Evolutionary conservation across 805 yeast species (phyloP).

Genomic region (Wickerhamiella dianesei): DNA sequence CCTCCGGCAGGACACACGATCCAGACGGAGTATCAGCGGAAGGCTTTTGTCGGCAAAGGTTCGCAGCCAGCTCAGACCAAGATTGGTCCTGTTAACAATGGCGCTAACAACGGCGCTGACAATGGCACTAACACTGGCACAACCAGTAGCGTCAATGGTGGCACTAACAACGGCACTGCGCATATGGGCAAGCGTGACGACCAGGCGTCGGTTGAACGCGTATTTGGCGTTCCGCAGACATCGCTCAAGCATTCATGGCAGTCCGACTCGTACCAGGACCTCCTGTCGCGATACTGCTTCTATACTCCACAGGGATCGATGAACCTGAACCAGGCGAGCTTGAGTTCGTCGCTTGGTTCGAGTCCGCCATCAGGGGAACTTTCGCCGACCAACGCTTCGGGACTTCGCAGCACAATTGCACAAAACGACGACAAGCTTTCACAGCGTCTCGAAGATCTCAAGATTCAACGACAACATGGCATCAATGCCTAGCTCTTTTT

Average conservation of each 20-base stretch:
- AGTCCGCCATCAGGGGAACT: neutral
- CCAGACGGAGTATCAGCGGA: too few relatives aligned
- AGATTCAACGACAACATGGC: neutral
- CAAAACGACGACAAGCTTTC: neutral
- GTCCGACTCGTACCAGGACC: constrained; percentile 27
- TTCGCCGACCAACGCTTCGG: neutral
- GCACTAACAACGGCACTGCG: neutral
- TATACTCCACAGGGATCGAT: constrained; percentile 17
- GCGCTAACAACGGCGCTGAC: neutral
- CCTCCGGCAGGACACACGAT: too few relatives aligned
- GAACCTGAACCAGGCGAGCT: neutral
- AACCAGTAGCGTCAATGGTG: neutral
- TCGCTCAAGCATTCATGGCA: constrained; percentile 16
- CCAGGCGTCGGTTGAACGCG: neutral
- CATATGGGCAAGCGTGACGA: too few relatives aligned
- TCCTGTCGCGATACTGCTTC: constrained; percentile 30
- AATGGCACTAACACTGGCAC: neutral
- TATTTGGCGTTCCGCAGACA: neutral
- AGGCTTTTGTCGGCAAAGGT: too few relatives aligned
- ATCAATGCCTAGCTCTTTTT: neutral
- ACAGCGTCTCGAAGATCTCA: neutral
- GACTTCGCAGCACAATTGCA: neutral
- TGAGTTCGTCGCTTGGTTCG: neutral
- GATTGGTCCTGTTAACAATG: too few relatives aligned
- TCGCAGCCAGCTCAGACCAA: too few relatives aligned